Evolutionary conservation across 495 filamentous ascomycete genomes (phyloP).

Genomic region (Hypoxylon rickii): DNA sequence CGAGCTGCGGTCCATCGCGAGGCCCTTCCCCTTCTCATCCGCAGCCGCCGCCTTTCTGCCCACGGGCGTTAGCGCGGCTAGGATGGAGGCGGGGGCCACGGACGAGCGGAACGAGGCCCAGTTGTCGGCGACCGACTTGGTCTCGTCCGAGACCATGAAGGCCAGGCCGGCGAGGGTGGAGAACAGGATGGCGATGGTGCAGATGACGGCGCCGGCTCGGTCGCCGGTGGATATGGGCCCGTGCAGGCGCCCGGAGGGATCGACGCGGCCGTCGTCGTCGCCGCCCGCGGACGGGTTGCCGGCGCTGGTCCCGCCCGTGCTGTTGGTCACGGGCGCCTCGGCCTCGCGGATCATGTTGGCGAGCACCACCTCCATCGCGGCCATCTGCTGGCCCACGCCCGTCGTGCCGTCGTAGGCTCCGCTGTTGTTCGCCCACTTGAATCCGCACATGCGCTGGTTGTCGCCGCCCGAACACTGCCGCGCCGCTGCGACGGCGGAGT

Average conservation of each 20-base stretch:
- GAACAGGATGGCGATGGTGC: constrained; percentile 54
- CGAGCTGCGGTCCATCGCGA: constrained; percentile 21
- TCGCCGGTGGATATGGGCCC: constrained; percentile 54
- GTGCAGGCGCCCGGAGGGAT: constrained; percentile 27
- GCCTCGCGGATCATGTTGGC: constrained; percentile 58
- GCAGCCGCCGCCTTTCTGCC: neutral
- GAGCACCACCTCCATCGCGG: constrained; percentile 68
- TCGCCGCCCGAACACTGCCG: constrained; percentile 62
- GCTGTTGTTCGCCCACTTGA: constrained; percentile 64
- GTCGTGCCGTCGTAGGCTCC: constrained; percentile 57
- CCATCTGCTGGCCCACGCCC: constrained; percentile 74
- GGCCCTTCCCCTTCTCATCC: constrained; percentile 23
- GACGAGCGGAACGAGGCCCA: constrained; percentile 27
- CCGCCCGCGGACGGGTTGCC: constrained; percentile 73
- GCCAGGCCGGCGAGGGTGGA: constrained; percentile 36
- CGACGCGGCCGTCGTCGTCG: constrained; percentile 39
- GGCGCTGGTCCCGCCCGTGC: constrained; percentile 74
- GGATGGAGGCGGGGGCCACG: neutral
- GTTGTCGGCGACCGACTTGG: constrained; percentile 26
- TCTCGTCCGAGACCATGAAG: constrained; percentile 47
- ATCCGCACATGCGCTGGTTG: constrained; percentile 69
- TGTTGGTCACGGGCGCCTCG: constrained; percentile 61
- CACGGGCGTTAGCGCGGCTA: constrained; percentile 1
- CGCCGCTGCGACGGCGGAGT: constrained; percentile 69
- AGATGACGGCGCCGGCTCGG: constrained; percentile 62